These are phyloP conservation scores for Phycomyces nitens DNA, from an alignment of 192 early-diverging fungal species.

Conservation along the genomic window DNA sequence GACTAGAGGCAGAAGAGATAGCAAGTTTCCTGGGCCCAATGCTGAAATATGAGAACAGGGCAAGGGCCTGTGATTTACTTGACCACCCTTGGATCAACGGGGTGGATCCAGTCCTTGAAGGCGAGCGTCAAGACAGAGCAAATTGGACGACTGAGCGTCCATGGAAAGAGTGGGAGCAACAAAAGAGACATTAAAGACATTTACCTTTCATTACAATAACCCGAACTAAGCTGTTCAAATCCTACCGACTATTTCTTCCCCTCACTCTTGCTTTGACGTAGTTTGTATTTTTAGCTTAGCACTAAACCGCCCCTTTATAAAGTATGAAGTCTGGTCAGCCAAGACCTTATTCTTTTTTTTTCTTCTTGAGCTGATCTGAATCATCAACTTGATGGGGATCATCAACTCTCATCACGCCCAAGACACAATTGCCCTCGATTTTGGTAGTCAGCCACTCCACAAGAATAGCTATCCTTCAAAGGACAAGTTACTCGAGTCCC, in stretches of 20 bases:
- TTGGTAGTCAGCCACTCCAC: too few relatives aligned
- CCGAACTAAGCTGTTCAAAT: too few relatives aligned
- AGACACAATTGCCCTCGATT: too few relatives aligned
- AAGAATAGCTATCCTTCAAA: not conserved
- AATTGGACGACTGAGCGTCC: slow-evolving; percentile 16
- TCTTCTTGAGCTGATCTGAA: too few relatives aligned
- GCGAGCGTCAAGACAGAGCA: not conserved
- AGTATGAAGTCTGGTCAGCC: too few relatives aligned
- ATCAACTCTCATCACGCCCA: too few relatives aligned
- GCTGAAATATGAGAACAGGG: slow-evolving; percentile 44
- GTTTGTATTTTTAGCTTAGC: too few relatives aligned
- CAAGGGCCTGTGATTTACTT: slow-evolving; percentile 29
- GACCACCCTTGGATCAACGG: slow-evolving; percentile 33
- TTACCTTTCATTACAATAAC: not conserved
- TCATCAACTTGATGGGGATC: too few relatives aligned
- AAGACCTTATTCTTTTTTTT: too few relatives aligned
- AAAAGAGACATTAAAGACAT: not conserved
- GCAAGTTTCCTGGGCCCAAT: slow-evolving; percentile 84
- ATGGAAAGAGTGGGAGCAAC: slow-evolving; percentile 22
- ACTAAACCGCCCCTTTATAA: too few relatives aligned
- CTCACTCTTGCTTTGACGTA: too few relatives aligned
- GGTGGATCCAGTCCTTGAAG: slow-evolving; percentile 10
- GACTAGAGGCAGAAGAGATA: slow-evolving; percentile 67
- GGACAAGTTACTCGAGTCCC: slow-evolving; percentile 8
- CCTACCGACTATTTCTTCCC: too few relatives aligned